Evolutionary conservation across 768 basidiomycete species (phyloP), one percentile per base, ranked within the genome.

Genomic region (Tulasnella calospora): DNA sequence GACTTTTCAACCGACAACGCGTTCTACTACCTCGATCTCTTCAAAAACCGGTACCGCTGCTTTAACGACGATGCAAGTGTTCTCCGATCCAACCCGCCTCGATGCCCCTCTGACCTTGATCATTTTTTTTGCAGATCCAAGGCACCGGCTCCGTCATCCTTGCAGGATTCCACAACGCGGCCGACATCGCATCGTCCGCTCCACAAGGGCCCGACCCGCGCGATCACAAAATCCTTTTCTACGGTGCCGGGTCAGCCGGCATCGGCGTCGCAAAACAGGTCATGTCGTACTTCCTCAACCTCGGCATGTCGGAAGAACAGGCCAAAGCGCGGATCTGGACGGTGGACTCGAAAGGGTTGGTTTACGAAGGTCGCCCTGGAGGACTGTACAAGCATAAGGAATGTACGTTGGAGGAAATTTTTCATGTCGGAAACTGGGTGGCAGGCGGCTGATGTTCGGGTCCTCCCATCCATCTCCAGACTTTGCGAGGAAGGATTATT

Each of bases 1-100:
- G 95, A 97, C 86, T 97, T 96, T 85, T 91, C 93, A 38, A 95
- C 94, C 2, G 92, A 97, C 79, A 91, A 94, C 80, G 96, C 96
- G 0, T 98, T 97, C 86, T 86, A 88, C 76, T 95, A 93, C 84
- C 90, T 97, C 38, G 89, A 91, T 55, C 86, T 89, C 46, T 95
- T 92, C 86, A 89, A 92, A 77, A 84, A 90, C 80, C 87, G 89
- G 74, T 95, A 93, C 83, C 90, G 90, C 27, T 86, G 93, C 41
- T 95, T 95, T 87, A 95, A 95, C 83, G 95, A 97, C 81, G 94
- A 96, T 82, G 73, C 46, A 35, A 17, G 73, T 74, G 9, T 36
- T 51, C 0, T 21, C 33, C 35, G 17, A 35, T 23, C n/a, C 41
- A 8, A 8, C 33, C 6, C 27, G 13, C 35, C 73, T 33, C 0